Evolutionary conservation across 2,329 filamentous ascomycete genomes (phyloP).

Genomic region (Capronia epimyces): DNA sequence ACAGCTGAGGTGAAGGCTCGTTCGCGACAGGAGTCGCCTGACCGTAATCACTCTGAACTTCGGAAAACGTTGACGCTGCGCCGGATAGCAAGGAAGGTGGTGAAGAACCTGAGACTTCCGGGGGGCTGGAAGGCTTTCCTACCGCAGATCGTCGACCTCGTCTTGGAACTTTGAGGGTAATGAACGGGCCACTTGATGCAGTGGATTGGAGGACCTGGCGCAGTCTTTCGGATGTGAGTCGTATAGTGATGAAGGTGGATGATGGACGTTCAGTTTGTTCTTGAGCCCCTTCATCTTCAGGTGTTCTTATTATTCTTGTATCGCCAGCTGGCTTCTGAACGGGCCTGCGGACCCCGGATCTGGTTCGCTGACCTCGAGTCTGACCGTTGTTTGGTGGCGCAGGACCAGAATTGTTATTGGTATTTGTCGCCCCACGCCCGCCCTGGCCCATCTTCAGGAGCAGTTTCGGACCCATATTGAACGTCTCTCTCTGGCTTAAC

Average conservation of each 20-base stretch:
- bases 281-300: neutral
- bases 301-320: neutral
- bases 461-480: neutral
- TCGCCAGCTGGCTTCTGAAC: neutral
- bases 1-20: neutral
- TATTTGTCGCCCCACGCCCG: neutral
- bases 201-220: neutral
- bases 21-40: neutral
- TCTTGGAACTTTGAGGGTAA: conserved; percentile 1
- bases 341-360: neutral
- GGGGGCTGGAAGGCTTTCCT: neutral
- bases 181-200: neutral
- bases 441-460: neutral
- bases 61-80: neutral
- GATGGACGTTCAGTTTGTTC: neutral
- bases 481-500: too few relatives aligned
- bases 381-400: neutral
- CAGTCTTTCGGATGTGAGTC: neutral
- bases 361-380: neutral
- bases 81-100: conserved; percentile 1
- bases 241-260: neutral
- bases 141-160: neutral
- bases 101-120: conserved; percentile 2
- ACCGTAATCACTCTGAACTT: neutral
- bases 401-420: neutral